These are phyloP conservation scores for Emericellopsis cladophorae DNA, from an alignment of 2,329 filamentous ascomycete species.

Conservation along the genomic window DNA sequence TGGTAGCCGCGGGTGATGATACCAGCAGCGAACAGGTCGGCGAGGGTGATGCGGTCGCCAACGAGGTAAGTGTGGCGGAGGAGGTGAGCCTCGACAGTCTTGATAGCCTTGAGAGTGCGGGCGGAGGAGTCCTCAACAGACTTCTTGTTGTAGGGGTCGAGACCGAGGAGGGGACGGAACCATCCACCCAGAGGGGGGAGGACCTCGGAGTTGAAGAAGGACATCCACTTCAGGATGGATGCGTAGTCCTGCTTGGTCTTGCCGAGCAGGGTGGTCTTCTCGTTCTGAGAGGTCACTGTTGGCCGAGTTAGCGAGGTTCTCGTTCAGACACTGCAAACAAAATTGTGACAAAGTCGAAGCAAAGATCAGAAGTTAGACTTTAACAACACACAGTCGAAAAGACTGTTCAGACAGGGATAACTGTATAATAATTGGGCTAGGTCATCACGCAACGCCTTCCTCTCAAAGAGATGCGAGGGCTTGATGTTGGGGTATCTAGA, in stretches of 20 bases:
- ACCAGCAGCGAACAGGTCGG: conserved; percentile 75
- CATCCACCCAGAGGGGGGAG: conserved; percentile 61
- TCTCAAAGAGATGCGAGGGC: conserved; percentile 12
- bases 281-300: conserved; percentile 94
- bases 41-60: conserved; percentile 92
- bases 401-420: conserved; percentile 92
- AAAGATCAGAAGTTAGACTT: conserved; percentile 69
- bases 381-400: conserved; percentile 59
- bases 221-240: conserved; percentile 97
- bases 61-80: conserved; percentile 92
- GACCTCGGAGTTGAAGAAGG: conserved; percentile 85
- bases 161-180: conserved; percentile 78
- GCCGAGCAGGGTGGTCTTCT: conserved; percentile 97
- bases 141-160: conserved; percentile 95
- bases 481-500: no score
- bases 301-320: conserved; percentile 5
- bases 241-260: conserved; percentile 99
- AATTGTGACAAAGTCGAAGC: conserved; percentile 11
- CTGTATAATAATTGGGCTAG: conserved; percentile 58
- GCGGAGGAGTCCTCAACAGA: conserved; percentile 69
- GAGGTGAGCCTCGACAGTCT: conserved; percentile 76
- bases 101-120: conserved; percentile 52
- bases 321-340: neutral
- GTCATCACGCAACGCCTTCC: conserved; percentile 46
- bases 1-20: conserved; percentile 82